phyloP scores from a whole-genome alignment of 306 rosid species.

The Inga oerstediana region DNA sequence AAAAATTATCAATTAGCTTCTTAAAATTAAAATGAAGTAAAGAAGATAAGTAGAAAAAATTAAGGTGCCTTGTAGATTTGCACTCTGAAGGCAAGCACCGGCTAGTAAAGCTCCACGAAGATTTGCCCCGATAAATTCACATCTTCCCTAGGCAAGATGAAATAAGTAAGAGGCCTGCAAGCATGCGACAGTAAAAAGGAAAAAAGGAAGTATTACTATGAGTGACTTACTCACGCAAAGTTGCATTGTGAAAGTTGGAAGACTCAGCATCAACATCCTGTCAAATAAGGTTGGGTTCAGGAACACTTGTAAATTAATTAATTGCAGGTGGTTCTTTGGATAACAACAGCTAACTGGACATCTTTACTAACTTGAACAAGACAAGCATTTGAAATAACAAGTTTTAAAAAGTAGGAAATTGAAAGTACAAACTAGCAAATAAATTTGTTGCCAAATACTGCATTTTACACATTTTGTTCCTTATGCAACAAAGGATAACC shows the following conservation, averaged over 20 bases:
- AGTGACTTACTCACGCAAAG: constrained; percentile 85
- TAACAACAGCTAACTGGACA: constrained; percentile 24
- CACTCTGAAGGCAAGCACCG: constrained; percentile 89
- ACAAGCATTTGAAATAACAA: constrained; percentile 14
- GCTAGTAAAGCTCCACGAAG: constrained; percentile 91
- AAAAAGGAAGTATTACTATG: constrained; percentile 1
- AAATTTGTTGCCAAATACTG: background rate
- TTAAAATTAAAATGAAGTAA: constrained; percentile 20
- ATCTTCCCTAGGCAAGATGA: constrained; percentile 81
- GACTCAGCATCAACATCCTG: constrained; percentile 95
- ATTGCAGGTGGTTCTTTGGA: constrained; percentile 14
- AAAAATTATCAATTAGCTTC: constrained; percentile 3
- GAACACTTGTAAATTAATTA: constrained; percentile 23
- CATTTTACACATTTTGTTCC: background rate
- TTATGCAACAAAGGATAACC: constrained; percentile 1
- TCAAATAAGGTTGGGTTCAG: constrained; percentile 25
- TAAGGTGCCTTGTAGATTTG: constrained; percentile 84
- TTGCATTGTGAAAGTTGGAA: constrained; percentile 86
- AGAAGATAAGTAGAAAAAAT: constrained; percentile 13
- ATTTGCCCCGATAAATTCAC: constrained; percentile 97
- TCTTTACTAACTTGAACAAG: constrained; percentile 31
- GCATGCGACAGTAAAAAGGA: constrained; percentile 20
- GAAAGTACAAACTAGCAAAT: constrained; percentile 16
- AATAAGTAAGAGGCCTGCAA: constrained; percentile 43
- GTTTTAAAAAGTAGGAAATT: constrained; percentile 5